phyloP scores from a whole-genome alignment of 768 basidiomycete genomes.

The Lentinula boryana region DNA sequence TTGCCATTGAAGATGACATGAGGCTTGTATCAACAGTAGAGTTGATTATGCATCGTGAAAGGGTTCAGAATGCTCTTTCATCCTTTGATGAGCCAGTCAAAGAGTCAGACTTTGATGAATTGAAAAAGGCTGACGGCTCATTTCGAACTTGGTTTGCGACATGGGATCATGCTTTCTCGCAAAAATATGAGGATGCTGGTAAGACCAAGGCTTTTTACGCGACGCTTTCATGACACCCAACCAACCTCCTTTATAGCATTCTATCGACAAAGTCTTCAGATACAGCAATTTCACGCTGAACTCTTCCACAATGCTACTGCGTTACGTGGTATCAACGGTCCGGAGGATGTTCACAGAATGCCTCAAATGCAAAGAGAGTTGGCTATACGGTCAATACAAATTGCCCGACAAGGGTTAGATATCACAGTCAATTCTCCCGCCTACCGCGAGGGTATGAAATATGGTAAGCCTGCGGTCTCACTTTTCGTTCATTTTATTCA shows the following conservation, averaged over 20 bases:
- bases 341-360: constrained; percentile 84
- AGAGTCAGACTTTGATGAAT: constrained; percentile 64
- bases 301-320: constrained; percentile 83
- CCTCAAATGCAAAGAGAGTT: constrained; percentile 70
- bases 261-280: constrained; percentile 83
- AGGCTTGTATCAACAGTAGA: constrained; percentile 93
- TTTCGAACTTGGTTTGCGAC: constrained; percentile 78
- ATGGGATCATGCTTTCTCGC: constrained; percentile 77
- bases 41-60: constrained; percentile 83
- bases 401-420: constrained; percentile 74
- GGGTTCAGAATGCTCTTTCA: constrained; percentile 77
- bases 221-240: not conserved
- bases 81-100: constrained; percentile 70
- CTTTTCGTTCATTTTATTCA: not conserved
- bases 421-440: constrained; percentile 80
- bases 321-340: constrained; percentile 75
- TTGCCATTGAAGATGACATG: constrained; percentile 91
- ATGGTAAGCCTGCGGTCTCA: constrained; percentile 44
- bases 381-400: constrained; percentile 76
- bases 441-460: constrained; percentile 90
- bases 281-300: constrained; percentile 84
- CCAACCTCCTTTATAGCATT: constrained; percentile 43
- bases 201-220: constrained; percentile 15
- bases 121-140: constrained; percentile 69
- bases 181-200: constrained; percentile 82